Conservation (phyloP, 805 yeast genomes). For the Blastobotrys parvus region DNA sequence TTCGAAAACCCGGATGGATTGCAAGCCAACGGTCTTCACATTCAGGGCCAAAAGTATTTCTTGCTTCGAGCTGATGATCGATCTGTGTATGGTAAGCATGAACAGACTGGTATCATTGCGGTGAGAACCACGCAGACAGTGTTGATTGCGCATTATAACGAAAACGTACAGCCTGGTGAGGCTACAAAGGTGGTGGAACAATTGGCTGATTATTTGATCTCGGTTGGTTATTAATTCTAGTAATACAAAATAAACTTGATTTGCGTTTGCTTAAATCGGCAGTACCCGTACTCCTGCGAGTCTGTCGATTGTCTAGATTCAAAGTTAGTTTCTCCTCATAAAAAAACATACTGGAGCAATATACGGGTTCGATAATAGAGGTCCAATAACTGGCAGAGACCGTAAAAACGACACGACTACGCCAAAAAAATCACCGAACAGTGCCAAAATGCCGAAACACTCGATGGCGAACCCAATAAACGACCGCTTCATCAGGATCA, state of each 20-base stretch:
- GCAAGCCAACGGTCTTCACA: slow-evolving; percentile 80
- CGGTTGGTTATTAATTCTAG: not conserved
- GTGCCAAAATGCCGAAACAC: slow-evolving; percentile 77
- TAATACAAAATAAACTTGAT: not conserved
- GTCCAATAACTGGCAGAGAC: slow-evolving; percentile 83
- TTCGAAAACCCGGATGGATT: slow-evolving; percentile 70
- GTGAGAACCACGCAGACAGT: slow-evolving; percentile 94
- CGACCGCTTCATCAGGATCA: slow-evolving; percentile 69
- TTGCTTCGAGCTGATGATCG: slow-evolving; percentile 84
- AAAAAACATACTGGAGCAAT: slow-evolving; percentile 58
- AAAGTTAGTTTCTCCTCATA: not conserved
- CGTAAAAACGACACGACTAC: slow-evolving; percentile 80
- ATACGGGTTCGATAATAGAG: slow-evolving; percentile 67
- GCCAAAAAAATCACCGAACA: slow-evolving; percentile 91
- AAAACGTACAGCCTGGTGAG: slow-evolving; percentile 86
- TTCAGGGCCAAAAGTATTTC: slow-evolving; percentile 81
- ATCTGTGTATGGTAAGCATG: slow-evolving; percentile 86
- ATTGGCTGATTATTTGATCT: slow-evolving; percentile 87
- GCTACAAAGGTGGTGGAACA: slow-evolving; percentile 93
- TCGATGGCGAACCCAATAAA: slow-evolving; percentile 82
- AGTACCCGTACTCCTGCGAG: slow-evolving; percentile 60
- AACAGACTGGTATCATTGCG: slow-evolving; percentile 78
- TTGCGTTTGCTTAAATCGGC: slow-evolving; percentile 42
- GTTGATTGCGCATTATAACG: slow-evolving; percentile 87
- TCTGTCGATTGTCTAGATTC: slow-evolving; percentile 39